Percentiles rank a stretch among this genome's conserved stretches.
Conservation (phyloP, 163 green algal species). For the Chlorella variabilis region DNA sequence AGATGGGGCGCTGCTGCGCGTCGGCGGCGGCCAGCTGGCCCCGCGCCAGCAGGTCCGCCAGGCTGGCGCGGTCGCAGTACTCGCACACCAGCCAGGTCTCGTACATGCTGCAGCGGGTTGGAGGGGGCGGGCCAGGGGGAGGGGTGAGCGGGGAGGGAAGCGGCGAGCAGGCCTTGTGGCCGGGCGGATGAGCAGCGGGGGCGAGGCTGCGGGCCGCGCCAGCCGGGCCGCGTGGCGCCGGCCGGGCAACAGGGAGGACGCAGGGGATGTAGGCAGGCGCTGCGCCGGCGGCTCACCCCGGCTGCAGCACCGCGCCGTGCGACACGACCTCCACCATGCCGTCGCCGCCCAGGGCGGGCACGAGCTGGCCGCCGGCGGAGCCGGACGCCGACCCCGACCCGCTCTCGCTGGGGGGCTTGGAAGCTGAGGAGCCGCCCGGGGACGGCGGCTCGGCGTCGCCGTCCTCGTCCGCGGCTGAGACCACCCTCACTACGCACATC, state of each 20-base stretch:
- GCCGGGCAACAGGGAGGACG: too few species aligned
- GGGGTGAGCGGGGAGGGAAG: background rate
- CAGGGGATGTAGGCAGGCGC: too few species aligned
- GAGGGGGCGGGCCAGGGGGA: background rate
- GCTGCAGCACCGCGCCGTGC: background rate
- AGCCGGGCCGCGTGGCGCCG: too few species aligned
- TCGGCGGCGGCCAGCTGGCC: conserved; percentile 11
- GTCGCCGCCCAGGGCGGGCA: background rate
- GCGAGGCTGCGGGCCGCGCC: too few species aligned
- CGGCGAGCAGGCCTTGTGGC: too few species aligned
- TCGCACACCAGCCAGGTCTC: conserved; percentile 57
- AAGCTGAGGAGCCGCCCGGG: background rate
- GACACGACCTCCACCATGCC: conserved; percentile 3
- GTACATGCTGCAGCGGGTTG: background rate
- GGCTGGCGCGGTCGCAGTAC: conserved; percentile 49
- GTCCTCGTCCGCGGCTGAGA: too few species aligned
- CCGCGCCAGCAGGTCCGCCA: conserved; percentile 44
- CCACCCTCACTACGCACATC: conserved; percentile 23
- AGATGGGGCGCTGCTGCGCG: conserved; percentile 12
- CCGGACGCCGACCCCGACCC: background rate
- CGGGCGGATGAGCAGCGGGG: too few species aligned
- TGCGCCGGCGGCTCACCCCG: conserved; percentile 7
- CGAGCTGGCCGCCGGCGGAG: background rate
- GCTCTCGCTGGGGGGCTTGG: background rate
- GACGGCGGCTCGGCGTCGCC: too few species aligned